Percentiles rank a stretch among this genome's conserved stretches.
phyloP scores from a whole-genome alignment of 768 basidiomycete species.

The Russula virescens region DNA sequence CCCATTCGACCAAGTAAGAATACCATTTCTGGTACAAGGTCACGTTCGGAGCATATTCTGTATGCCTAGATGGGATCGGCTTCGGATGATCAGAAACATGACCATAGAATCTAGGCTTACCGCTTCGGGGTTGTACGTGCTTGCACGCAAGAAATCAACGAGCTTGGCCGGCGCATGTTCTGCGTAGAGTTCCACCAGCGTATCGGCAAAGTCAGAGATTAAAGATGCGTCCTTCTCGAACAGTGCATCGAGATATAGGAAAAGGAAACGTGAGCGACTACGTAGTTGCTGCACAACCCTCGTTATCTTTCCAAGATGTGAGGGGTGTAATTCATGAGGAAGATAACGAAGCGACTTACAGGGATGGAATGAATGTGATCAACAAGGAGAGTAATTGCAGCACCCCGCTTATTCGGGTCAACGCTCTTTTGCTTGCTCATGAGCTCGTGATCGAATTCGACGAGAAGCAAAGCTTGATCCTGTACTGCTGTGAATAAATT shows the following conservation, averaged over 20 bases:
- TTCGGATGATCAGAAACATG: background rate
- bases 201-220: slow-evolving; percentile 75
- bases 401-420: slow-evolving; percentile 46
- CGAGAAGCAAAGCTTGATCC: slow-evolving; percentile 85
- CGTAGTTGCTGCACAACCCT: slow-evolving; percentile 86
- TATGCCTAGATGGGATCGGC: slow-evolving; percentile 59
- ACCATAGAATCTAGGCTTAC: slow-evolving; percentile 34
- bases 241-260: slow-evolving; percentile 88
- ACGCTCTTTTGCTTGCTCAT: slow-evolving; percentile 50
- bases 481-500: slow-evolving; percentile 93
- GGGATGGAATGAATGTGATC: slow-evolving; percentile 96
- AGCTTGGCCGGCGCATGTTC: slow-evolving; percentile 74
- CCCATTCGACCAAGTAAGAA: slow-evolving; percentile 97
- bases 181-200: slow-evolving; percentile 89
- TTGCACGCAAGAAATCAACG: slow-evolving; percentile 88
- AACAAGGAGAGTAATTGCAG: slow-evolving; percentile 82
- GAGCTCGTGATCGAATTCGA: slow-evolving; percentile 92
- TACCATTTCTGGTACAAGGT: slow-evolving; percentile 94
- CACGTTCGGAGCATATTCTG: slow-evolving; percentile 73
- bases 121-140: slow-evolving; percentile 85
- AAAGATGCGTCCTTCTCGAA: slow-evolving; percentile 82
- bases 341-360: slow-evolving; percentile 40
- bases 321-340: background rate
- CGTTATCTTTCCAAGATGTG: slow-evolving; percentile 52
- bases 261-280: slow-evolving; percentile 71